Evolutionary conservation across 2,329 filamentous ascomycete species (phyloP), one percentile per base, ranked within the genome.

Genomic region (Elsinoe batatas): DNA sequence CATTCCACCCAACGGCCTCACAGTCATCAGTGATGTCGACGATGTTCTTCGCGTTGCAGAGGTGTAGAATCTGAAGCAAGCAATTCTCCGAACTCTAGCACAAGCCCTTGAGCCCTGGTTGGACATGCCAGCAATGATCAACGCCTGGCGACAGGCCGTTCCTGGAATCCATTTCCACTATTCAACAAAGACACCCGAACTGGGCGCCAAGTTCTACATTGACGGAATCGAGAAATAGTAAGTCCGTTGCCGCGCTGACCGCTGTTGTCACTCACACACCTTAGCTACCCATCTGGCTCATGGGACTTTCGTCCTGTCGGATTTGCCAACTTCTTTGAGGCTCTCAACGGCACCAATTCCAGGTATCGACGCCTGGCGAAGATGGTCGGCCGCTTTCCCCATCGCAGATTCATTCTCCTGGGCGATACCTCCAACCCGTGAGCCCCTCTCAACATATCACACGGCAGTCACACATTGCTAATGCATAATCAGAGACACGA

Each of bases 151-250:
- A 12, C 11, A 33, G 3, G 38, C 36, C n/a, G 37, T 50, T 5
- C 54, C 59, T 1, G 55, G 56, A 8, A 58, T 58, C 3, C 63
- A 66, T 33, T 64, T 66, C 53, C 64, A 64, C 42, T 66, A 65
- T 54, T 15, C 58, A 15, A 60, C 63, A 18, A 59, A 64, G 37
- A 57, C 60, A 0, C 61, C 63, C 10, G 61, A 64, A 49, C 43
- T 57, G 2, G 53, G 53, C 11, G 37, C 54, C 17, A 15, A 51
- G 18, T 57, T 56, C 42, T 65, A 62, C 42, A 47, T 58, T 44
- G 30, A 53, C 13, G 51, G 46, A 13, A 56, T 54, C n/a, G 26
- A 32, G 20, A 22, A 56, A 26, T 40, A 57, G 50, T 56, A 32
- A 49, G 53, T 53, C 3, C 2, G 15, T 36, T 6, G 8, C 3